Evolutionary conservation across 345 rosid genomes (phyloP).

Genomic region (Salix brachista): DNA sequence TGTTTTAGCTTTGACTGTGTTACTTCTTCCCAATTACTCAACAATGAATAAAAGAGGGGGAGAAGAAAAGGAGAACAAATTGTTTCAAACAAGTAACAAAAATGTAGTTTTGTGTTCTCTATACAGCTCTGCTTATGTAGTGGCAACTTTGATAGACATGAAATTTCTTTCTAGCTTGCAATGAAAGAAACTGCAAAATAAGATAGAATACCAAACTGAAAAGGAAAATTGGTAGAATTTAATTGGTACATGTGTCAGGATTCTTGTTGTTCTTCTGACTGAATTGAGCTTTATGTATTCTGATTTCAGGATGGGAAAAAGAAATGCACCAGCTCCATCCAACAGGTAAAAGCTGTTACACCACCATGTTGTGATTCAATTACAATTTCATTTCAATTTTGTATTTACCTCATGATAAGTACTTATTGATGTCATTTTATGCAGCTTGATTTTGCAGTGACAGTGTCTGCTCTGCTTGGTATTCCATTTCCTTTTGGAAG

Average conservation of each 20-base stretch:
- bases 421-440: conserved; percentile 21
- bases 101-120: background rate
- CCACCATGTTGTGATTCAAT: conserved; percentile 1
- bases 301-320: conserved; percentile 55
- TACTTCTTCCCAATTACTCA: background rate
- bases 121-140: background rate
- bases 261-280: background rate
- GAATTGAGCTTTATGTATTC: background rate
- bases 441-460: conserved; percentile 96
- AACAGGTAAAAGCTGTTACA: conserved; percentile 55
- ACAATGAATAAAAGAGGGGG: background rate
- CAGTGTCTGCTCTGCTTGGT: conserved; percentile 81
- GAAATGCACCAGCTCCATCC: conserved; percentile 58
- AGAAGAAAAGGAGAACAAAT: background rate
- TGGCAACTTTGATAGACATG: background rate
- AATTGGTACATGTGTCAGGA: background rate
- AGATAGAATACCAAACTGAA: background rate
- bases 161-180: background rate
- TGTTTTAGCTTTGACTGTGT: background rate
- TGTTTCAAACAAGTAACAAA: background rate
- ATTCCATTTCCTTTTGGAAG: conserved; percentile 96
- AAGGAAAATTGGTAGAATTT: background rate
- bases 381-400: conserved; percentile 10
- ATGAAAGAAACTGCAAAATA: background rate
- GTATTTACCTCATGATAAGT: background rate